Evolutionary conservation across 441 rosid genomes (phyloP), one percentile per base, ranked within the genome.

Genomic region (Euphorbia celastroides): DNA sequence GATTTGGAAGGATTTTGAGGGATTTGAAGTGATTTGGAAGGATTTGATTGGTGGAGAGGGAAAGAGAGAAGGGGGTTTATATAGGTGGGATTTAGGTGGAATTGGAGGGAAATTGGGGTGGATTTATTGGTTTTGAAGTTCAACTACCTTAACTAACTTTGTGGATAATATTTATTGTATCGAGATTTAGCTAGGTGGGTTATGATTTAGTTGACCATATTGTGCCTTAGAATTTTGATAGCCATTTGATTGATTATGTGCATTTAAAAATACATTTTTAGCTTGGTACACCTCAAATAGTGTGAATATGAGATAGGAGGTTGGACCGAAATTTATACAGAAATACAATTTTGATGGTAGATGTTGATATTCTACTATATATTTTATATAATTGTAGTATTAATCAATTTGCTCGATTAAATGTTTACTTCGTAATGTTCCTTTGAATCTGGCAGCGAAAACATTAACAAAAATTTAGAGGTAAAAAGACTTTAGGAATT

Each of bases 111-210:
- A 71, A 63, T 1, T 20, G 12, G 5, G 42, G 80, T 62, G 55
- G 71, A 66, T 41, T 60, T 62, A 72, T 80, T 83, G 86, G 85
- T 84, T 74, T 69, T 76, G 83, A 70, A 83, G 90, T 66, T 85
- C 85, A 82, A 77, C 93, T 48, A 80, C 90, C 79, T 67, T 69
- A 80, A 87, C 84, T 34, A 83, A 72, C 23, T 68, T 27, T 36
- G 30, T 48, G 14, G 58, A 32, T 54, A 56, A 26, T 11, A 57
- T 7, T 55, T 72, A 50, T 60, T 66, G 60, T 36, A 36, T 36
- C 12, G 42, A 36, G 42, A 36, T 7, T 36, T 36, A 3, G 66
- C 72, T 77, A 70, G 65, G 50, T 61, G 48, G 23, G 5, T 55
- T 50, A 20, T 38, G 7, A 58, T 50, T 36, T 60, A 20, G 17